These are phyloP conservation scores for Cytospora chrysosperma DNA, from an alignment of 2,329 filamentous ascomycete species.

Conservation along the genomic window DNA sequence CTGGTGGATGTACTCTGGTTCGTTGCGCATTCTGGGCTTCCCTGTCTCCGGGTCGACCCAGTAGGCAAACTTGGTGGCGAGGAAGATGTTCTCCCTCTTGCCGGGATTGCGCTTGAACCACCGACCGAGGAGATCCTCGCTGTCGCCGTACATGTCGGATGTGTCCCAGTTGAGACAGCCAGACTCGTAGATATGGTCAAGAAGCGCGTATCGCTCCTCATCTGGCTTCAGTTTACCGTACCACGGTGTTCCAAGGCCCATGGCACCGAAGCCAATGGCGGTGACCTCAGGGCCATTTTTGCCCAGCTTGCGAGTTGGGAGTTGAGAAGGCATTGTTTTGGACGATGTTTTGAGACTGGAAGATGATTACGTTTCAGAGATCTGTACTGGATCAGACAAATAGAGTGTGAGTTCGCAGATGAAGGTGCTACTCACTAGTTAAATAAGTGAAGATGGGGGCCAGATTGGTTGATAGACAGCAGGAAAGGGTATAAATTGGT, in stretches of 20 bases:
- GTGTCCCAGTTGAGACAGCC: slow-evolving; percentile 46
- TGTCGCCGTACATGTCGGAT: slow-evolving; percentile 44
- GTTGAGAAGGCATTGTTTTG: slow-evolving; percentile 22
- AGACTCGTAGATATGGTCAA: slow-evolving; percentile 44
- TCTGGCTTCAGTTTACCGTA: slow-evolving; percentile 39
- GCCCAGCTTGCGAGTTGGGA: slow-evolving; percentile 47
- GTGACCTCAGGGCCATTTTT: slow-evolving; percentile 51
- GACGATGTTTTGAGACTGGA: not conserved
- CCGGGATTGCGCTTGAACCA: slow-evolving; percentile 45
- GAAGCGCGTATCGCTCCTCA: slow-evolving; percentile 42
- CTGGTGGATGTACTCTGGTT: slow-evolving; percentile 40
- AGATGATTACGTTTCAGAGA: not conserved
- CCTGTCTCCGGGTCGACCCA: slow-evolving; percentile 29
- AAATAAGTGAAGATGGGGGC: not conserved
- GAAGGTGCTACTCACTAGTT: no score
- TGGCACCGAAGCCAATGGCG: slow-evolving; percentile 25
- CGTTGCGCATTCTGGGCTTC: slow-evolving; percentile 33
- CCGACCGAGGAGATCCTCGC: slow-evolving; percentile 46
- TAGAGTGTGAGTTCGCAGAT: not conserved
- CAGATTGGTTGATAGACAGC: not conserved
- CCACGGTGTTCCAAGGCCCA: slow-evolving; percentile 48
- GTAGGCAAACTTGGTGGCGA: slow-evolving; percentile 51
- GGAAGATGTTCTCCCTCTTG: slow-evolving; percentile 48
- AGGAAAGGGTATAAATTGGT: not conserved
- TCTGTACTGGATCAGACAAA: not conserved